Evolutionary conservation across 1,139 yeast species (phyloP), one percentile per base, ranked within the genome.

Genomic region (Geotrichum klebahnii): DNA sequence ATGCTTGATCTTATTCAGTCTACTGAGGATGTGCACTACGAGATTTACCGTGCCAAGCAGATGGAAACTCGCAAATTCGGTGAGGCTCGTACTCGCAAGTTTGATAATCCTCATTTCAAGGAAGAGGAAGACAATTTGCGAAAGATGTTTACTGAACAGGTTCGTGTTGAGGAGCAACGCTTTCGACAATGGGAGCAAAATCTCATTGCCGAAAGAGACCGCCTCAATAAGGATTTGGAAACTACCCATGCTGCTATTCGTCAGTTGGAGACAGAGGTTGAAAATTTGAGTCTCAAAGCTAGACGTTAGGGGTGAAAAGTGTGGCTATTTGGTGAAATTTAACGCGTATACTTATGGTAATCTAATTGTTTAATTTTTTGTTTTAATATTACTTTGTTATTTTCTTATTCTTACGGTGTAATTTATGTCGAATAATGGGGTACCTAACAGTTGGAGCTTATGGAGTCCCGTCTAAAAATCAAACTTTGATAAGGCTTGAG

Each of bases 131-230:
- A 87, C 67, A 85, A 92, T 31, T 77, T 94, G 66, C 89, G 94
- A 78, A 84, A 86, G 70, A 85, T 86, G 68, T 92, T 92, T 71
- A 92, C 97, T n/a, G 97, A 90, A 67, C 97, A 92, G 72, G 96
- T 94, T 56, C 89, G 90, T 73, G 87, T 88, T 45, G 98, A 92
- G 72, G 98, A 94, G 65, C 95, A 87, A 64, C 79, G 98, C 66
- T 94, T 92, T 73, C 84, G 95, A 74, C 96, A 90, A 74, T 92
- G 98, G 97, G 97, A 90, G 71, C 87, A 89, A 60, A 90, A 90
- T 66, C 87, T 92, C 61, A 94, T 89, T 57, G 87, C 86, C 60
- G 97, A 90, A 73, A 83, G 97, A 71, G 88, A 89, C 70, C 81
- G 96, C 68, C 78, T 94, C 67, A 92, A 92, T 71, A 86, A 84